phyloP scores from a whole-genome alignment of 2,329 filamentous ascomycete genomes.

The Aschersonia sp. region DNA sequence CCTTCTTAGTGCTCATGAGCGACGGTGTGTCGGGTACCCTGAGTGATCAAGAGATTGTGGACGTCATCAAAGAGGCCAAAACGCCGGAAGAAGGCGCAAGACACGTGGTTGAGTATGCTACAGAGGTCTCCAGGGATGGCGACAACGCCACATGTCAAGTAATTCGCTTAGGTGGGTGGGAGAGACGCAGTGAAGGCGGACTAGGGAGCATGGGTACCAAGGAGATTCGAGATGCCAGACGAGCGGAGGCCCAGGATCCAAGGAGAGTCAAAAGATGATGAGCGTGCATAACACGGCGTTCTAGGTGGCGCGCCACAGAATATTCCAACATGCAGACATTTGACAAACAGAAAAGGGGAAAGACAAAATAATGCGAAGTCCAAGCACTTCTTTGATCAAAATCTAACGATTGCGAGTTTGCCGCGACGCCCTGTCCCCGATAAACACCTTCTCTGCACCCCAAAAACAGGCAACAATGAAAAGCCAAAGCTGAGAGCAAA shows the following conservation, averaged over 20 bases:
- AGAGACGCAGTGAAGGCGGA: constrained; percentile 67
- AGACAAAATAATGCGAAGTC: too few relatives aligned
- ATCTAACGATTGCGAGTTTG: not conserved
- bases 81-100: constrained; percentile 78
- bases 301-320: too few relatives aligned
- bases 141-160: constrained; percentile 59
- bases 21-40: constrained; percentile 83
- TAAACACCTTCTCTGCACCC: too few relatives aligned
- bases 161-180: constrained; percentile 54
- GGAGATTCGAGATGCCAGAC: constrained; percentile 76
- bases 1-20: constrained; percentile 75
- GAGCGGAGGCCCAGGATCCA: constrained; percentile 68
- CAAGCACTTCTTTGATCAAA: not conserved
- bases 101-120: constrained; percentile 74
- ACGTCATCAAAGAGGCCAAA: constrained; percentile 83
- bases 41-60: constrained; percentile 88
- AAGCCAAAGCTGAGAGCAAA: not conserved
- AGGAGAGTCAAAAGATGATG: constrained; percentile 45
- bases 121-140: constrained; percentile 58
- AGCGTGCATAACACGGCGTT: too few relatives aligned
- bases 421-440: too few relatives aligned
- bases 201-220: constrained; percentile 81
- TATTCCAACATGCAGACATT: too few relatives aligned
- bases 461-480: not conserved
- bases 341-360: too few relatives aligned